Conservation (phyloP, 192 early-diverging fungal species). For the Rhizophagus clarus region DNA sequence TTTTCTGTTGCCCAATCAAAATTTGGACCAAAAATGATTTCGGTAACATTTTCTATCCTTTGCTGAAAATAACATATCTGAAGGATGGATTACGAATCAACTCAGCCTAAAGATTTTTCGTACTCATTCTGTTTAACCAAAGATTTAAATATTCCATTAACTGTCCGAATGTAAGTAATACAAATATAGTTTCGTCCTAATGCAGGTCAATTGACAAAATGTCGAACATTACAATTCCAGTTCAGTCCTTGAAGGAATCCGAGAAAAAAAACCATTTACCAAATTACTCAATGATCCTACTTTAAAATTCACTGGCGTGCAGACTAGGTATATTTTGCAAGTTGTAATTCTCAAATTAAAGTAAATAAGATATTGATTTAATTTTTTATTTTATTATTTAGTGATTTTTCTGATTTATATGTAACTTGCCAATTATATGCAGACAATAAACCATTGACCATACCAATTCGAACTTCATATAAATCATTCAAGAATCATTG, state of each 20-base stretch:
- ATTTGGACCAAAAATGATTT: no score
- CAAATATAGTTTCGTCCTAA: background rate
- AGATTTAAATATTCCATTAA: conserved; percentile 62
- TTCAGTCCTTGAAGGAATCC: conserved; percentile 41
- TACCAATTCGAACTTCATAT: conserved; percentile 67
- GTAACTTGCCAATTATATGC: conserved; percentile 68
- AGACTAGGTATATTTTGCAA: conserved; percentile 32
- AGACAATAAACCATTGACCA: conserved; percentile 66
- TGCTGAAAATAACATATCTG: no score
- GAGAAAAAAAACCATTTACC: conserved; percentile 34
- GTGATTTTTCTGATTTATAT: conserved; percentile 59
- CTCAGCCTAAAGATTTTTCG: conserved; percentile 20
- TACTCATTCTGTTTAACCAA: conserved; percentile 73
- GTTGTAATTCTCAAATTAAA: background rate
- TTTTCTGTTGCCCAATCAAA: no score
- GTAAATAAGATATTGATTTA: background rate
- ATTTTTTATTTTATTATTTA: conserved; percentile 29
- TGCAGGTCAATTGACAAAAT: background rate
- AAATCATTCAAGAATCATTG: conserved; percentile 65
- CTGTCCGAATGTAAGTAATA: conserved; percentile 61
- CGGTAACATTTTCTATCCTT: no score
- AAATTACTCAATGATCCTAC: conserved; percentile 29
- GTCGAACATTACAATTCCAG: conserved; percentile 19
- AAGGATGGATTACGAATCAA: conserved; percentile 25
- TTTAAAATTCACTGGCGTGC: conserved; percentile 39